Conservation (phyloP, 371 early-diverging fungal species). For the Lichtheimia corymbifera region DNA sequence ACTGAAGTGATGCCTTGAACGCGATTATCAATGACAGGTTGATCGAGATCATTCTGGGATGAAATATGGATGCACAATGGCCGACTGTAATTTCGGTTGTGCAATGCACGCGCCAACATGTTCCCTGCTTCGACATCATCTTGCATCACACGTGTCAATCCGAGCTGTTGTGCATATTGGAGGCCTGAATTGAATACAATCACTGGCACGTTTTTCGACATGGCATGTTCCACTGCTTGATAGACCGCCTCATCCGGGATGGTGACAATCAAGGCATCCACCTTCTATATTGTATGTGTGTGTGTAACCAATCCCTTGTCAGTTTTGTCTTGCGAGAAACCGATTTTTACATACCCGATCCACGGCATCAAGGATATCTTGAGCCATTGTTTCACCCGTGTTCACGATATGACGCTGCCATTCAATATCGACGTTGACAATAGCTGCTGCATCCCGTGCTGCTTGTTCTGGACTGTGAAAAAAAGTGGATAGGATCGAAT, state of each 20-base stretch:
- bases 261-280: constrained; percentile 43
- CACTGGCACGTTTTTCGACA: constrained; percentile 35
- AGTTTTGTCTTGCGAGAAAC: background rate
- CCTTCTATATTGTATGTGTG: background rate
- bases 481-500: constrained; percentile 27
- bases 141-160: constrained; percentile 47
- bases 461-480: constrained; percentile 33
- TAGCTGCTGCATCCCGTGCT: constrained; percentile 41
- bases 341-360: constrained; percentile 9
- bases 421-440: constrained; percentile 30
- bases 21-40: no score
- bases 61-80: constrained; percentile 18
- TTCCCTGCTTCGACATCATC: constrained; percentile 38
- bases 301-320: constrained; percentile 2
- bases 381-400: constrained; percentile 22
- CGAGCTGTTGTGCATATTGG: constrained; percentile 34
- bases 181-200: constrained; percentile 49
- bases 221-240: constrained; percentile 32
- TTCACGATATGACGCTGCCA: constrained; percentile 34
- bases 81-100: constrained; percentile 15
- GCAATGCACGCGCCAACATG: constrained; percentile 35
- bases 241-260: constrained; percentile 43
- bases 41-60: background rate
- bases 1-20: no score
- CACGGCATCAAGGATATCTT: constrained; percentile 29